Evolutionary conservation across 441 rosid species (phyloP).

Genomic region (Dalechampia spathulata): DNA sequence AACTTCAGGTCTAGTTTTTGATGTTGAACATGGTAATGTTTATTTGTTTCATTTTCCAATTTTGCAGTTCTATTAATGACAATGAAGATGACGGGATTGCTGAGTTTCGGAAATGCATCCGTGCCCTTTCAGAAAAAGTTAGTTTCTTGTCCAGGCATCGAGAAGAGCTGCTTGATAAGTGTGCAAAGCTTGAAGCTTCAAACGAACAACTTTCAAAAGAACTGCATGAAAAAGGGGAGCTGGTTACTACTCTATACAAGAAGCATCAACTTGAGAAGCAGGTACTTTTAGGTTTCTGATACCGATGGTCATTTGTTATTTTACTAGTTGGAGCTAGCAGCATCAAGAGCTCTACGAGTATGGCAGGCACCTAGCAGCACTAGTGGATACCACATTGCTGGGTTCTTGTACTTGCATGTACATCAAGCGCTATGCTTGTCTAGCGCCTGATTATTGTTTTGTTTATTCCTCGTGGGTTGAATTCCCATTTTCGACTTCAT

Average conservation of each 20-base stretch:
- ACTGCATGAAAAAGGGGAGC: conserved; percentile 70
- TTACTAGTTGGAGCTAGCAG: neutral
- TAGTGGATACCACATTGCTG: too few species aligned
- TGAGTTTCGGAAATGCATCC: conserved; percentile 69
- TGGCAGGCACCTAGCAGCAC: too few species aligned
- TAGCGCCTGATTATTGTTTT: too few species aligned
- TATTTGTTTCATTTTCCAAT: conserved; percentile 17
- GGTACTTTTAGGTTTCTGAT: conserved; percentile 37
- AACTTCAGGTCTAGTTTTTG: conserved; percentile 4
- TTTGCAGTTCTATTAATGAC: conserved; percentile 60
- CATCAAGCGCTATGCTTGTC: too few species aligned
- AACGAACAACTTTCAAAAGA: conserved; percentile 77
- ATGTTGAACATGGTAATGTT: conserved; percentile 13
- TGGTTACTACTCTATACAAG: conserved; percentile 54
- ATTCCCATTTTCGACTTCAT: too few species aligned
- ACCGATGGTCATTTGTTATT: neutral
- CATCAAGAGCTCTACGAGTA: too few species aligned
- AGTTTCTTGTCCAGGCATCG: conserved; percentile 65
- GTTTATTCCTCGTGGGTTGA: too few species aligned
- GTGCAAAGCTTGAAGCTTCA: conserved; percentile 53
- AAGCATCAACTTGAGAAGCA: conserved; percentile 96
- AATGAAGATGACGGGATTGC: conserved; percentile 64
- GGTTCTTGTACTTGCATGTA: too few species aligned
- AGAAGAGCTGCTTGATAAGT: conserved; percentile 75
- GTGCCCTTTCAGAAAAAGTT: conserved; percentile 75